Conservation (phyloP, 1,284 basidiomycete genomes). For the Boletus smithii region DNA sequence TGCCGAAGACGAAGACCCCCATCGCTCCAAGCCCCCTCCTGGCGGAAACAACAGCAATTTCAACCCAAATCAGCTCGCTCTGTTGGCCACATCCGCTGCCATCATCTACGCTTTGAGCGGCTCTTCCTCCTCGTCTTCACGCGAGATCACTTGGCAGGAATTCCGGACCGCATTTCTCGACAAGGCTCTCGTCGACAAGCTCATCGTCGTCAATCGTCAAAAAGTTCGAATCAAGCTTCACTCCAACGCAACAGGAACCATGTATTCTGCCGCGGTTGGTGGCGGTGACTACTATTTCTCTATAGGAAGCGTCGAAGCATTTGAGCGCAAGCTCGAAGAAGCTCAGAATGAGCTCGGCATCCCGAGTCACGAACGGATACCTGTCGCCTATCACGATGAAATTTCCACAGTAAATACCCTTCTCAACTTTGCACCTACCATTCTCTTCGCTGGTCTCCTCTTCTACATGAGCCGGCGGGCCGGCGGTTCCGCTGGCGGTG, state of each 20-base stretch:
- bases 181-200: conserved; percentile 93
- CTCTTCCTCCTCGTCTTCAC: conserved; percentile 56
- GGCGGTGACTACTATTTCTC: conserved; percentile 87
- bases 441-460: conserved; percentile 87
- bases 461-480: conserved; percentile 88
- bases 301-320: conserved; percentile 96
- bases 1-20: conserved; percentile 38
- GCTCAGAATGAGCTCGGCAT: conserved; percentile 92
- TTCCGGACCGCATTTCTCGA: conserved; percentile 95
- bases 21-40: conserved; percentile 44
- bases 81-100: conserved; percentile 57
- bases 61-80: conserved; percentile 56
- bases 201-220: conserved; percentile 89
- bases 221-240: conserved; percentile 87
- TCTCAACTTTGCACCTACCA: conserved; percentile 91
- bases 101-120: conserved; percentile 70
- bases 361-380: conserved; percentile 89
- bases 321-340: conserved; percentile 92
- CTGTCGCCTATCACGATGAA: conserved; percentile 96
- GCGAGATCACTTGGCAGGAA: conserved; percentile 98
- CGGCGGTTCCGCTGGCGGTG: conserved; percentile 55
- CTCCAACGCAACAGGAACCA: conserved; percentile 76
- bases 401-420: conserved; percentile 81
- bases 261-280: conserved; percentile 56
- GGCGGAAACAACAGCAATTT: conserved; percentile 46